A percentile compares a stretch with the other conserved stretches of the same genome.
These are phyloP conservation scores for Graphilbum sp. DNA, from an alignment of 2,329 filamentous ascomycete species.

Conservation along the genomic window DNA sequence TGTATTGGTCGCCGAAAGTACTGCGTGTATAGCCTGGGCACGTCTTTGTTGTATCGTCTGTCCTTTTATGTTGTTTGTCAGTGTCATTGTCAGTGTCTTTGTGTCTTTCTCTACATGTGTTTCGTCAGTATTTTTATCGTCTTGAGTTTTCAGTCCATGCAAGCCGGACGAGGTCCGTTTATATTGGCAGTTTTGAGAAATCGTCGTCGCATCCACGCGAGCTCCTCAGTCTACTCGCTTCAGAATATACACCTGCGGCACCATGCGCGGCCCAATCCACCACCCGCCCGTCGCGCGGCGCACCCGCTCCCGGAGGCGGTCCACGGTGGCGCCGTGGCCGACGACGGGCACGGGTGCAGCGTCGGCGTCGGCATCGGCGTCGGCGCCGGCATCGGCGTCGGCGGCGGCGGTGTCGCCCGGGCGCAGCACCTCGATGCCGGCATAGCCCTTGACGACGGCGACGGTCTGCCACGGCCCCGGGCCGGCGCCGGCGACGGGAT, in stretches of 20 bases:
- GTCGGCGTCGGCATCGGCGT: neutral
- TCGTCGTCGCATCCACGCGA: too few relatives aligned
- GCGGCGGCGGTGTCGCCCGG: constrained; percentile 21
- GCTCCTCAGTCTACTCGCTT: too few relatives aligned
- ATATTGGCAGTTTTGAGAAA: too few relatives aligned
- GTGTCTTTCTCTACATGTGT: neutral
- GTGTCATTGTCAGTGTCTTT: neutral
- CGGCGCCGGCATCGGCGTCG: constrained; percentile 10
- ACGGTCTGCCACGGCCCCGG: constrained; percentile 33
- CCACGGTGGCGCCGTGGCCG: constrained; percentile 27
- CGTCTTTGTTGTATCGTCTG: neutral
- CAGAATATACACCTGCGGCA: constrained; percentile 35
- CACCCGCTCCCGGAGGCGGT: constrained; percentile 22
- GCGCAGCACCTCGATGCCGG: constrained; percentile 39
- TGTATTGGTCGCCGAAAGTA: too few relatives aligned
- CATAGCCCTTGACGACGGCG: constrained; percentile 39
- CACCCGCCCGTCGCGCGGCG: constrained; percentile 37
- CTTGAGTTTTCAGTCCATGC: too few relatives aligned
- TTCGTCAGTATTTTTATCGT: too few relatives aligned
- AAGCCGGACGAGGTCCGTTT: too few relatives aligned
- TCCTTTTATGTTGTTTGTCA: neutral
- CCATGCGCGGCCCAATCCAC: constrained; percentile 49
- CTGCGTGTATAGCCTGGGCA: neutral
- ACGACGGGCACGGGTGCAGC: constrained; percentile 18
- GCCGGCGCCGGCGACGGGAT: constrained; percentile 27